These are phyloP conservation scores for Tetrapisispora nanseiensis DNA, from an alignment of 805 yeast genomes.

Conservation along the genomic window DNA sequence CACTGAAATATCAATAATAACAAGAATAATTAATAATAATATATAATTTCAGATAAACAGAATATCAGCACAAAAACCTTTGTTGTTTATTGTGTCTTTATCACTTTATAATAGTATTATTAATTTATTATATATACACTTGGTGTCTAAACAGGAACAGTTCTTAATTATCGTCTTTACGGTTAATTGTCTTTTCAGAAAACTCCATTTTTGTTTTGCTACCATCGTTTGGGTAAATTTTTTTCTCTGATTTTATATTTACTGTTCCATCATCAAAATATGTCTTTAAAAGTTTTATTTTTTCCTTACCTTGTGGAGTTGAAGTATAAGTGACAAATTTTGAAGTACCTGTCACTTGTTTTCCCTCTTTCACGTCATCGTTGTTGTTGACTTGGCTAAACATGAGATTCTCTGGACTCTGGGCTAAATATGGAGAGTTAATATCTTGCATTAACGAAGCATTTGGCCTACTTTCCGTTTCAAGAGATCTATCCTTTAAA, in stretches of 20 bases:
- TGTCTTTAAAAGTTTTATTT: slow-evolving; percentile 30
- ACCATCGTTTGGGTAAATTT: slow-evolving; percentile 32
- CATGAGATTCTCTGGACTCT: slow-evolving; percentile 23
- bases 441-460: background rate
- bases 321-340: slow-evolving; percentile 31
- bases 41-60: too few species aligned
- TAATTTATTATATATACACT: too few species aligned
- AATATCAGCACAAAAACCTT: too few species aligned
- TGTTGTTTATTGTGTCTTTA: too few species aligned
- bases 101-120: too few species aligned
- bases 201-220: slow-evolving; percentile 29
- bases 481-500: slow-evolving; percentile 15
- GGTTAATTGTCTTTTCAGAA: slow-evolving; percentile 16
- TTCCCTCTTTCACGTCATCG: too few species aligned
- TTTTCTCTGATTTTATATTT: slow-evolving; percentile 31
- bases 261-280: slow-evolving; percentile 37
- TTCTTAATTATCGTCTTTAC: slow-evolving; percentile 7
- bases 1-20: too few species aligned
- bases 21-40: too few species aligned
- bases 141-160: too few species aligned
- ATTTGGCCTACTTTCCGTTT: background rate
- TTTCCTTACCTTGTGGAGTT: slow-evolving; percentile 38
- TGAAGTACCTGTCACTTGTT: slow-evolving; percentile 31
- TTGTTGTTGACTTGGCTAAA: slow-evolving; percentile 1
- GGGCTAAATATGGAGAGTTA: background rate